Base-by-base conservation (phyloP, 2,329 filamentous ascomycete genomes). In the Orbilia javanica region DNA sequence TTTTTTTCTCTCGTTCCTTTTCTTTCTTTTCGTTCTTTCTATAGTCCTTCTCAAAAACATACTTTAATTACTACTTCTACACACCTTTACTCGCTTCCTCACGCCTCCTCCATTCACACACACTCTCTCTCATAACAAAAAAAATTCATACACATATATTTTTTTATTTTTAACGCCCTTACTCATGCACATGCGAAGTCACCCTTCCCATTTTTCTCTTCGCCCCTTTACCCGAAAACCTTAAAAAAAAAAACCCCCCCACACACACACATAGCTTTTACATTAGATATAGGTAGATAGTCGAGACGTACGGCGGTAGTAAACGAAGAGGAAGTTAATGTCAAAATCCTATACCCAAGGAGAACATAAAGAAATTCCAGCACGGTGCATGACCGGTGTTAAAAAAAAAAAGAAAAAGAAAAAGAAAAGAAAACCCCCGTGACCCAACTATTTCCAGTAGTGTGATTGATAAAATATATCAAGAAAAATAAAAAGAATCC, bases 21-120 rank as follows among this genome's bases (percentile, higher is more conserved):
- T 39, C 31, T 60, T 46, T 18, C 52, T 50, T 39, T 44, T 20
- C 42, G 42, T 15, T 46, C 48, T 55, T 52, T 42, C 13, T 60
- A 44, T 44, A 20, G 42, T 44, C 4, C 2, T 44, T 44, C n/a
- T 44, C n/a, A n/a, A 8, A 48, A 36, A 39, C 42, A 60, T 34
- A n/a, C 42, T 34, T 42, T 60, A 60, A 60, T 60, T 60, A 42
- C 53, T 60, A 15, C 34, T 42, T 39, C 27, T 20, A 52, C 44
- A 10, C 22, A 27, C 48, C n/a, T n/a, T n/a, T n/a, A n/a, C n/a
- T n/a, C n/a, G n/a, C n/a, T n/a, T n/a, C n/a, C n/a, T n/a, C n/a
- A n/a, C n/a, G n/a, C n/a, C n/a, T n/a, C n/a, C n/a, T n/a, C n/a
- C n/a, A n/a, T n/a, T n/a, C n/a, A n/a, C n/a, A 39, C 11, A 39